Conservation (phyloP, 1,284 basidiomycete genomes). For the Cryptococcus hybrid region DNA sequence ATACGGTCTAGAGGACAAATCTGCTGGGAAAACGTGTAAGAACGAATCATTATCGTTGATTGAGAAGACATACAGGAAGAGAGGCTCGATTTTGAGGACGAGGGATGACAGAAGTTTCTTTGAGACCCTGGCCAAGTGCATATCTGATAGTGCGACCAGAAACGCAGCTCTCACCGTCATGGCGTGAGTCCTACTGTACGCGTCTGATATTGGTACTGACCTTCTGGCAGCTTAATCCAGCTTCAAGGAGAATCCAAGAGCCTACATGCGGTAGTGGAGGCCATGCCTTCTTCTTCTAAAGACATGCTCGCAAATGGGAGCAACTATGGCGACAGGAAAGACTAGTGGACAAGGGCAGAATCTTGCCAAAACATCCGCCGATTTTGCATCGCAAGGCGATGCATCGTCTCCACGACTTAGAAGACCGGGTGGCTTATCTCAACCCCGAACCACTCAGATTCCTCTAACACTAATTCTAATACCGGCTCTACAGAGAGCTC, state of each 20-base stretch:
- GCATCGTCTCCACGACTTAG: neutral
- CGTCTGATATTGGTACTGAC: neutral
- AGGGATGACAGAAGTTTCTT: slow-evolving; percentile 43
- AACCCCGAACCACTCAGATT: neutral
- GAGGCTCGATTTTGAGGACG: slow-evolving; percentile 40
- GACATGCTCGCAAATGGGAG: slow-evolving; percentile 46
- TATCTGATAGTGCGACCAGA: slow-evolving; percentile 44
- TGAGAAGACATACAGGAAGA: slow-evolving; percentile 44
- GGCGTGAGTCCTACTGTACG: slow-evolving; percentile 35
- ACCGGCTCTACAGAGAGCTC: neutral
- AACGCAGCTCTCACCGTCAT: slow-evolving; percentile 47
- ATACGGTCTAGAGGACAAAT: slow-evolving; percentile 54
- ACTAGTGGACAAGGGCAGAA: slow-evolving; percentile 10
- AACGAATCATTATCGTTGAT: slow-evolving; percentile 44
- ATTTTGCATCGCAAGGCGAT: slow-evolving; percentile 5
- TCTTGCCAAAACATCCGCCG: slow-evolving; percentile 17
- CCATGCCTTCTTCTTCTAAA: slow-evolving; percentile 36
- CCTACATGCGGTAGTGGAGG: slow-evolving; percentile 34
- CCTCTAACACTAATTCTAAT: slow-evolving; percentile 1
- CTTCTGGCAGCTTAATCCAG: slow-evolving; percentile 30
- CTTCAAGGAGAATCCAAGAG: slow-evolving; percentile 40
- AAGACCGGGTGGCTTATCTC: neutral
- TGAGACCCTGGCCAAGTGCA: slow-evolving; percentile 60
- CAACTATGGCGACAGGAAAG: slow-evolving; percentile 37
- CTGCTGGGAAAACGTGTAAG: slow-evolving; percentile 45